These are phyloP conservation scores for Naganishia vaughanmartiniae DNA, from an alignment of 768 basidiomycete species.

Conservation along the genomic window DNA sequence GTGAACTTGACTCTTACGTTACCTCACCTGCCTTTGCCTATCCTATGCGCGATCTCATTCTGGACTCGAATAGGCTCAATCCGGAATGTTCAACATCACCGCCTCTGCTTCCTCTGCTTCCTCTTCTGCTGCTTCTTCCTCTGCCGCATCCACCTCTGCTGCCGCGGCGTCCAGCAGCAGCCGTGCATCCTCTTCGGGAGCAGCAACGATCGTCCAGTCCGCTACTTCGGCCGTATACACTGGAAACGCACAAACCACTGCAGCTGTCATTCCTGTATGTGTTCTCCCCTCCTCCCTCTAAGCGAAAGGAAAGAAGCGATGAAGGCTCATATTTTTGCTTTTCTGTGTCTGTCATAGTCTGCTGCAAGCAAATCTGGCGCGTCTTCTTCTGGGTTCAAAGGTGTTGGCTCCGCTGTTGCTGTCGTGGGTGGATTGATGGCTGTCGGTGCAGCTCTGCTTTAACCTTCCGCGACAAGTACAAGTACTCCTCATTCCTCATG, in stretches of 20 bases:
- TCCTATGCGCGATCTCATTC: neutral
- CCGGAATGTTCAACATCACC: constrained; percentile 36
- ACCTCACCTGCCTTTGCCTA: too few relatives aligned
- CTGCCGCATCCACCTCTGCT: constrained; percentile 19
- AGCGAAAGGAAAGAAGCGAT: neutral
- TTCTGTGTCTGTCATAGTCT: neutral
- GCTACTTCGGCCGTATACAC: constrained; percentile 13
- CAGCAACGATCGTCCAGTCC: constrained; percentile 14
- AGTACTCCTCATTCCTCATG: neutral
- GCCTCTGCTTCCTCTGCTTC: constrained; percentile 28
- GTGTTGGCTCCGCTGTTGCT: neutral
- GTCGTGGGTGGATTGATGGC: neutral
- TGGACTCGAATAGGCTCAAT: constrained; percentile 27
- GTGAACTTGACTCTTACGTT: too few relatives aligned
- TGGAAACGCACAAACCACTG: constrained; percentile 11
- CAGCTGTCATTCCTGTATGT: constrained; percentile 13
- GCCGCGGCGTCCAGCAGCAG: neutral
- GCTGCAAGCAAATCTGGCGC: neutral
- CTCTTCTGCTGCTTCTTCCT: constrained; percentile 28
- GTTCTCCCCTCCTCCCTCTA: neutral
- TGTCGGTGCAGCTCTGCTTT: neutral
- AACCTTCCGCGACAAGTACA: neutral
- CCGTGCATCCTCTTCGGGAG: neutral
- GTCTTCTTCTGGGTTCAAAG: neutral
- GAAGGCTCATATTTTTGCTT: neutral